Conservation (phyloP, 768 basidiomycete genomes). For the Termitomyces sp. region DNA sequence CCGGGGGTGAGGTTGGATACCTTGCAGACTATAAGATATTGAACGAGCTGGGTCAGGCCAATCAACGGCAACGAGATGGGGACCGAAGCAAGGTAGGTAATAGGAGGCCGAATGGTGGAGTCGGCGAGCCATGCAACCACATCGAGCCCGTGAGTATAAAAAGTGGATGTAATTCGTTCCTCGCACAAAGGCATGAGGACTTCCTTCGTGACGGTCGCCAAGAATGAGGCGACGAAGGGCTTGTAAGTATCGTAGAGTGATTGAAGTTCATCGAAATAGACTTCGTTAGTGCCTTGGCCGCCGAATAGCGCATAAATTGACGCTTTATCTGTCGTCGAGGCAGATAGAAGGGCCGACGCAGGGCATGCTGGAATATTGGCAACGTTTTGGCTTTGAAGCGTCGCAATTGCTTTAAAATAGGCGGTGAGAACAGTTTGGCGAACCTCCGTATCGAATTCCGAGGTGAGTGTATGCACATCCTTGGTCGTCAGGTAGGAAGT, state of each 20-base stretch:
- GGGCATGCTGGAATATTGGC: conserved; percentile 56
- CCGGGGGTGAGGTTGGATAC: conserved; percentile 75
- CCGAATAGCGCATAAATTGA: conserved; percentile 93
- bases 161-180: conserved; percentile 53
- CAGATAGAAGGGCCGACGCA: conserved; percentile 65
- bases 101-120: conserved; percentile 63
- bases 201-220: conserved; percentile 57
- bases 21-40: conserved; percentile 82
- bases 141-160: conserved; percentile 81
- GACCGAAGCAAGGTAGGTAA: conserved; percentile 86
- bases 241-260: conserved; percentile 87
- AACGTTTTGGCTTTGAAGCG: conserved; percentile 56
- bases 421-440: conserved; percentile 74
- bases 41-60: conserved; percentile 91
- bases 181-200: conserved; percentile 71
- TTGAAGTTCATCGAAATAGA: conserved; percentile 96
- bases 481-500: conserved; percentile 62
- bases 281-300: conserved; percentile 97
- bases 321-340: conserved; percentile 57
- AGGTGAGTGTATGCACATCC: conserved; percentile 82
- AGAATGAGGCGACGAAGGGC: conserved; percentile 76
- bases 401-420: conserved; percentile 75
- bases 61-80: conserved; percentile 95
- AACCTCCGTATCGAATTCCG: conserved; percentile 69
- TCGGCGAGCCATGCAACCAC: conserved; percentile 83